phyloP scores from a whole-genome alignment of 2,329 filamentous ascomycete genomes.

The Fusarium pseudoanthophilum region DNA sequence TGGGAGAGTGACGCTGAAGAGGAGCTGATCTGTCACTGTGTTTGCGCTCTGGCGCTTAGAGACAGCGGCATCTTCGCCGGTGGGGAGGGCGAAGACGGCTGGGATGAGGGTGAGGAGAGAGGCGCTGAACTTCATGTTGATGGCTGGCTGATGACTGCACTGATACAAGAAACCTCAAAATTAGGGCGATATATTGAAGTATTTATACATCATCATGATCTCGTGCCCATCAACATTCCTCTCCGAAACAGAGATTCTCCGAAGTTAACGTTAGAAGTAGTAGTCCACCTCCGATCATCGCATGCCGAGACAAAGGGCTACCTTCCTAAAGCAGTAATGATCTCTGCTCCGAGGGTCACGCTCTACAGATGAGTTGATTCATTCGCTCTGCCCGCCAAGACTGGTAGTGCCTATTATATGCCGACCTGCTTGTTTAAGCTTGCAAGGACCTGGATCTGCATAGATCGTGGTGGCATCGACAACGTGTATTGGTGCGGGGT shows the following conservation, averaged over 20 bases:
- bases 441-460: conserved; percentile 14
- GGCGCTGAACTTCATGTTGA: conserved; percentile 48
- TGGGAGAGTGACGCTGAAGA: conserved; percentile 57
- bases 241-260: background rate
- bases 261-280: background rate
- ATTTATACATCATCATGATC: conserved; percentile 17
- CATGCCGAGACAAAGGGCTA: background rate
- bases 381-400: conserved; percentile 20
- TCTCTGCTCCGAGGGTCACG: conserved; percentile 26
- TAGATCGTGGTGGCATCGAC: conserved; percentile 9
- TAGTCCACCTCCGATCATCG: background rate
- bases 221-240: too few species aligned
- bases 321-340: conserved; percentile 34
- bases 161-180: too few species aligned
- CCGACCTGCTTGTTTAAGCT: conserved; percentile 15
- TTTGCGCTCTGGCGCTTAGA: conserved; percentile 38
- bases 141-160: background rate
- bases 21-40: conserved; percentile 57
- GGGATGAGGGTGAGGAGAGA: conserved; percentile 40
- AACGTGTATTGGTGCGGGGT: conserved; percentile 34
- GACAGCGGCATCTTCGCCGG: conserved; percentile 9
- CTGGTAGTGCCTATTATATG: background rate
- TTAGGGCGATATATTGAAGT: background rate
- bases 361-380: background rate
- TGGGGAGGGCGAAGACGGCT: conserved; percentile 40